A percentile compares a stretch with the other conserved stretches of the same genome.
phyloP scores from a whole-genome alignment of 176 grass and related monocot genomes.

The Aegilops tauschii region DNA sequence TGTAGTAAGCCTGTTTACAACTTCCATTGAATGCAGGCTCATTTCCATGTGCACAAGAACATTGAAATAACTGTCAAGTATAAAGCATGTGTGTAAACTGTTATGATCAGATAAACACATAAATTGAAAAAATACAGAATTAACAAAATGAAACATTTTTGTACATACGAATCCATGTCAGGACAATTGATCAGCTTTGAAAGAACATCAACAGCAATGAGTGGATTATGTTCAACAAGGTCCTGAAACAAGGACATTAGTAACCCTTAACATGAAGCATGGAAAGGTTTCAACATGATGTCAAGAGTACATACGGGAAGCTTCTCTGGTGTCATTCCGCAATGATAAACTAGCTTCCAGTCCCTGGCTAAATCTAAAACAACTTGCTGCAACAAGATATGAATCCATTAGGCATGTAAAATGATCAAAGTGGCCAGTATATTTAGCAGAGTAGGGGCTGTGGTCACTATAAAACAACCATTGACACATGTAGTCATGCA shows the following conservation, averaged over 20 bases:
- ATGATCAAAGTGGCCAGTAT: background rate
- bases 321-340: constrained; percentile 77
- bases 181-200: constrained; percentile 84
- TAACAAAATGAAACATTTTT: constrained; percentile 19
- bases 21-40: constrained; percentile 99
- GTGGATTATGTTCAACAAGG: constrained; percentile 93
- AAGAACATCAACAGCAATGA: constrained; percentile 80
- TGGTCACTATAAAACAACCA: background rate
- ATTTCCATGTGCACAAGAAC: constrained; percentile 94
- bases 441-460: background rate
- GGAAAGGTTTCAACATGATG: constrained; percentile 16
- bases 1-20: constrained; percentile 94
- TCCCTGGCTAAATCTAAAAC: constrained; percentile 65
- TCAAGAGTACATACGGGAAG: constrained; percentile 62
- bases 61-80: constrained; percentile 71
- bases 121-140: constrained; percentile 8
- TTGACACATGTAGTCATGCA: background rate
- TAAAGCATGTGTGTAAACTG: constrained; percentile 20
- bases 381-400: constrained; percentile 70
- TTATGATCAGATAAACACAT: constrained; percentile 19
- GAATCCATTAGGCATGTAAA: constrained; percentile 20
- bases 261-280: constrained; percentile 11
- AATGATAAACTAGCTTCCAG: constrained; percentile 89
- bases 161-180: constrained; percentile 73
- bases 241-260: constrained; percentile 50